A percentile compares a stretch with the other conserved stretches of the same genome.
Conservation (phyloP, 2,329 filamentous ascomycete genomes). For the Harringtonia aguacate region DNA sequence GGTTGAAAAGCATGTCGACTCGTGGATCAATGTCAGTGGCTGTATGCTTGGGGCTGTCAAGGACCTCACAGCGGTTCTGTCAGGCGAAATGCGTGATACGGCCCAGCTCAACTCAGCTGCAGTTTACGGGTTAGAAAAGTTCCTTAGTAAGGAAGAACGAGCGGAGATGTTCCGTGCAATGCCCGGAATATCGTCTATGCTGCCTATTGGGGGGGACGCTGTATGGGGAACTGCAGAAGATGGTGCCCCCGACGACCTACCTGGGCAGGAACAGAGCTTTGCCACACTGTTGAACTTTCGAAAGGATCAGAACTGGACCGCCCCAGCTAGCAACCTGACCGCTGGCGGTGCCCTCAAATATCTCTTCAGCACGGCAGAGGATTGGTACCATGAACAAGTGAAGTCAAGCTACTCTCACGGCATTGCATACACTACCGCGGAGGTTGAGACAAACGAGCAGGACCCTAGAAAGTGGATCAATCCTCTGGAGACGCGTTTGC, state of each 20-base stretch:
- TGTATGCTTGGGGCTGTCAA: slow-evolving; percentile 96
- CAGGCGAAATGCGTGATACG: slow-evolving; percentile 97
- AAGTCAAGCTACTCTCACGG: slow-evolving; percentile 75
- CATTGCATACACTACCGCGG: slow-evolving; percentile 64
- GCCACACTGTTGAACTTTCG: slow-evolving; percentile 83
- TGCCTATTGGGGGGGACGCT: slow-evolving; percentile 83
- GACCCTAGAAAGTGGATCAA: slow-evolving; percentile 85
- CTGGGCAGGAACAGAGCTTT: slow-evolving; percentile 61
- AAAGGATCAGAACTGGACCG: slow-evolving; percentile 49
- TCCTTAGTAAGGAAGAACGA: slow-evolving; percentile 79
- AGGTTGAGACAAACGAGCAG: slow-evolving; percentile 76
- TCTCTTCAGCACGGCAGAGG: slow-evolving; percentile 65
- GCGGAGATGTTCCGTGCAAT: slow-evolving; percentile 93
- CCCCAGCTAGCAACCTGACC: slow-evolving; percentile 66
- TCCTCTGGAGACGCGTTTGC: slow-evolving; percentile 78
- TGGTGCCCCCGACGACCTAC: slow-evolving; percentile 79
- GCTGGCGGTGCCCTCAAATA: slow-evolving; percentile 68
- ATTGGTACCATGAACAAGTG: slow-evolving; percentile 74
- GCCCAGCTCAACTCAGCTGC: slow-evolving; percentile 94
- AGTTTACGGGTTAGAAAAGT: slow-evolving; percentile 93
- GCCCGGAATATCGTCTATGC: slow-evolving; percentile 94
- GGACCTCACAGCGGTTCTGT: slow-evolving; percentile 79
- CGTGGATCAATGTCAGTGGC: slow-evolving; percentile 96
- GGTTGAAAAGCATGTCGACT: slow-evolving; percentile 83
- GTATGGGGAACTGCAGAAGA: slow-evolving; percentile 80